Evolutionary conservation across 2,329 filamentous ascomycete species (phyloP), one percentile per base, ranked within the genome.

Genomic region (Apiospora rasikravindrae): DNA sequence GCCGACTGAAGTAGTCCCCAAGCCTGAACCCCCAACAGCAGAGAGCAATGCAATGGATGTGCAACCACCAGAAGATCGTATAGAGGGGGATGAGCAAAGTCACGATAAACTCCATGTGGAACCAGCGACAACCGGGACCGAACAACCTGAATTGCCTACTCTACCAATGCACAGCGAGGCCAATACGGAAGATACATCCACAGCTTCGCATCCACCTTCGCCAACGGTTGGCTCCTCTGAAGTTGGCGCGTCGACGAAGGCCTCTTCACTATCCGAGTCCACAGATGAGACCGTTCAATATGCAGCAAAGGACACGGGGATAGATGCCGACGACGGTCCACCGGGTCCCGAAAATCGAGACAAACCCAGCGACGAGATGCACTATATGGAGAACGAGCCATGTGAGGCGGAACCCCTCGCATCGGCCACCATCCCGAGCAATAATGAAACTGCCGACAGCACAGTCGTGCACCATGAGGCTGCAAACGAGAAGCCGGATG

Each of bases 191-290:
- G 81, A 86, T 67, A 85, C 86, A 3, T 84, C 84, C 71, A 85
- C 84, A 29, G 89, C 91, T 78, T 92, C 89, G 2, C 88, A 87
- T 70, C 88, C 89, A 5, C 80, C 86, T 14, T 91, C 89, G 19
- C 89, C 89, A 0, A 78, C 86, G 29, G 85, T 85, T 64, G 82
- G 82, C 11, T 80, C 79, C 26, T 85, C 88, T 7, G 89, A 91
- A 72, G 82, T 86, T 51, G 88, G 85, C 19, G 85, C 87, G 69
- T 91, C 89, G 2, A 92, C 90, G 8, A 89, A 88, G 75, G 90
- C 90, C 4, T 92, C 89, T 0, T 92, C 90, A 0, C 78, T 92
- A 13, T 91, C 89, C 7, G 90, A 91, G 73, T 88, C 87, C 1
- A 91, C 89, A 1, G 87, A 91, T 72, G 89, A 90, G 77, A 91